Percentiles rank a stretch among this genome's conserved stretches.
Evolutionary conservation across 441 rosid species (phyloP).

Genomic region (Populus hybrid): DNA sequence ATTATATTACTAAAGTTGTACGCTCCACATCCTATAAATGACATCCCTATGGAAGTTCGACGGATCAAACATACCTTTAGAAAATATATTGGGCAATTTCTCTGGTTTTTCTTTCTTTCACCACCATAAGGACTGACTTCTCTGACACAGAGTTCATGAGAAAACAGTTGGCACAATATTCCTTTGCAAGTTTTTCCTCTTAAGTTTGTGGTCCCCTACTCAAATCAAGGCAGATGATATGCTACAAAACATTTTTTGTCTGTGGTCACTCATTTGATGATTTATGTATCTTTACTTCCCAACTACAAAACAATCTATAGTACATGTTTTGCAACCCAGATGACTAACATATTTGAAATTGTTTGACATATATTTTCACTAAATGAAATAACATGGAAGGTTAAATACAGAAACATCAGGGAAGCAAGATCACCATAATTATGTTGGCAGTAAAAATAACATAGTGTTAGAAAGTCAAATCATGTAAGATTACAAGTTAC

Average conservation of each 20-base stretch:
- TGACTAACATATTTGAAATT: no score
- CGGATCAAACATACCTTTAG: conserved; percentile 55
- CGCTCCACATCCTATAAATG: neutral
- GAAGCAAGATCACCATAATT: neutral
- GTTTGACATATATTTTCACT: no score
- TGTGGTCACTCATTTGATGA: neutral
- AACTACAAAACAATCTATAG: neutral
- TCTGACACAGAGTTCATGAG: conserved; percentile 26
- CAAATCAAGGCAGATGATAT: neutral
- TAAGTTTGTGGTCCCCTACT: neutral
- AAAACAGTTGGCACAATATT: conserved; percentile 4
- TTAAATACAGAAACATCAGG: neutral
- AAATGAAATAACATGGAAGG: no score
- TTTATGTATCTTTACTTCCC: neutral
- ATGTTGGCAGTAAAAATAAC: neutral
- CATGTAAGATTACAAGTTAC: neutral
- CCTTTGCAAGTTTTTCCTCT: neutral
- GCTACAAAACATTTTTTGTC: neutral
- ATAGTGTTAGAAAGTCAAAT: neutral
- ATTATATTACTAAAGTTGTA: neutral
- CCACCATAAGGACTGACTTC: conserved; percentile 90
- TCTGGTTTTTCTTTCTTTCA: conserved; percentile 70
- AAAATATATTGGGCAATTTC: conserved; percentile 90
- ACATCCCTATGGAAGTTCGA: conserved; percentile 4
- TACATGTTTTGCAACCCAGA: neutral